Percentiles rank a stretch among this genome's conserved stretches.
Conservation (phyloP, 768 basidiomycete genomes). For the Chalciporus pseudorubinellus region DNA sequence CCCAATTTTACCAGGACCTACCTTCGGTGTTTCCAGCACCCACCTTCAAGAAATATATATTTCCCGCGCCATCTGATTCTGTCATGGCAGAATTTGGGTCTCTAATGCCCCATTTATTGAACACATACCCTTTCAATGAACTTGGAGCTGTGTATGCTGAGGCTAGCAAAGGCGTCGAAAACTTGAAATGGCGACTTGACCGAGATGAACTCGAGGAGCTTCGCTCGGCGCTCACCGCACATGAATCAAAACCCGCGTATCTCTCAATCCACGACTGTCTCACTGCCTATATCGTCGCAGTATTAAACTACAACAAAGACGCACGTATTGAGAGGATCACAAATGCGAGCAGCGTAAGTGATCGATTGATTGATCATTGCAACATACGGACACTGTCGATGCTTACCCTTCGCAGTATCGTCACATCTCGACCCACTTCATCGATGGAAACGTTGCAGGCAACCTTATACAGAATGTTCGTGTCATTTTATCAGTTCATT, state of each 20-base stretch:
- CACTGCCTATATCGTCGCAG: slow-evolving; percentile 25
- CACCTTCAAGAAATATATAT: slow-evolving; percentile 24
- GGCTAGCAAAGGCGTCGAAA: slow-evolving; percentile 8
- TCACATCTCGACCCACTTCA: slow-evolving; percentile 14
- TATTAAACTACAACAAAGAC: slow-evolving; percentile 17
- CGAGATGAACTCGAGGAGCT: slow-evolving; percentile 12
- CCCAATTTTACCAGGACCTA: slow-evolving; percentile 28
- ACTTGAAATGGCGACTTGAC: slow-evolving; percentile 18
- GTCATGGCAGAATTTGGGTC: slow-evolving; percentile 14
- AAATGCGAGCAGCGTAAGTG: slow-evolving; percentile 29
- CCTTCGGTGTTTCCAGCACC: slow-evolving; percentile 14
- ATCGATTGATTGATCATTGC: slow-evolving; percentile 8
- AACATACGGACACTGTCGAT: background rate
- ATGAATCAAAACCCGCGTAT: background rate
- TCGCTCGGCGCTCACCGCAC: slow-evolving; percentile 8
- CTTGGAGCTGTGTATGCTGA: slow-evolving; percentile 15
- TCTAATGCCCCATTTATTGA: slow-evolving; percentile 26
- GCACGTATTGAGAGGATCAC: slow-evolving; percentile 19
- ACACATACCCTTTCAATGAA: slow-evolving; percentile 16
- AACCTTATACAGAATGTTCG: slow-evolving; percentile 23
- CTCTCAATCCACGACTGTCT: slow-evolving; percentile 33
- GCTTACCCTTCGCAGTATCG: slow-evolving; percentile 17
- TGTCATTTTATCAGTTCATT: background rate
- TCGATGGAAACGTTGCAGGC: slow-evolving; percentile 15
- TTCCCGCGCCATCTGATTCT: slow-evolving; percentile 15